Evolutionary conservation across 2,329 filamentous ascomycete genomes (phyloP).

Genomic region (Dothistroma pini): DNA sequence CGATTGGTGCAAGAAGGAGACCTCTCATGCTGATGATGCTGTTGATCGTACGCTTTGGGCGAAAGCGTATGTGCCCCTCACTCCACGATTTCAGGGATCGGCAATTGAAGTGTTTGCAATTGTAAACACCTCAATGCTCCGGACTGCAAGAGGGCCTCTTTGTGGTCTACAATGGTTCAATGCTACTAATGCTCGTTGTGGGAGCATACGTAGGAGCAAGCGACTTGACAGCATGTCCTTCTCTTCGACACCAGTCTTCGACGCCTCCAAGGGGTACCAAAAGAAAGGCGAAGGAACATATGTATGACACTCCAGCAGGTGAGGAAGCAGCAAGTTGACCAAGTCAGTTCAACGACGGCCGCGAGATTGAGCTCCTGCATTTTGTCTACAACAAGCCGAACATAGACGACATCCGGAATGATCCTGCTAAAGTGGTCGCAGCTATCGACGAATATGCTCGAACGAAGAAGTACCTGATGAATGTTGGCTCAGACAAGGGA

Average conservation of each 20-base stretch:
- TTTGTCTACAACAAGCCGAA: slow-evolving; percentile 59
- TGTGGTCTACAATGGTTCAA: not conserved
- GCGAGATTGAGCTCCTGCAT: slow-evolving; percentile 68
- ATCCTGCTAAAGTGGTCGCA: slow-evolving; percentile 1
- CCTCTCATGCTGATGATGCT: not conserved
- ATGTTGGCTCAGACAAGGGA: slow-evolving; percentile 33
- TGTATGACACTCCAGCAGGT: not conserved
- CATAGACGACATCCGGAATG: slow-evolving; percentile 52
- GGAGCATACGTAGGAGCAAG: not conserved
- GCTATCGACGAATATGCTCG: slow-evolving; percentile 36
- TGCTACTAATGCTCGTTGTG: not conserved
- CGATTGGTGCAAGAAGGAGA: not conserved
- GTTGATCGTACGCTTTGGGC: not conserved
- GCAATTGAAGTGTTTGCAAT: slow-evolving; percentile 1
- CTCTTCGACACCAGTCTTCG: slow-evolving; percentile 26
- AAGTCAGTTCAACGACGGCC: slow-evolving; percentile 56
- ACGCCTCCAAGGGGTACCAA: slow-evolving; percentile 45
- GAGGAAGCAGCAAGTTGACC: not conserved
- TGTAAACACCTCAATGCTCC: slow-evolving; percentile 2
- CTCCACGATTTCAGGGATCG: not conserved
- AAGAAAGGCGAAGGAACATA: slow-evolving; percentile 37
- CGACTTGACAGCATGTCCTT: not conserved
- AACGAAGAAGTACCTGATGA: slow-evolving; percentile 34
- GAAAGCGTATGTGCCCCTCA: not conserved
- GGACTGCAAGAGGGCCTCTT: not conserved